Evolutionary conservation across 2,329 filamentous ascomycete species (phyloP).

Genomic region (Trichoderma sp.): DNA sequence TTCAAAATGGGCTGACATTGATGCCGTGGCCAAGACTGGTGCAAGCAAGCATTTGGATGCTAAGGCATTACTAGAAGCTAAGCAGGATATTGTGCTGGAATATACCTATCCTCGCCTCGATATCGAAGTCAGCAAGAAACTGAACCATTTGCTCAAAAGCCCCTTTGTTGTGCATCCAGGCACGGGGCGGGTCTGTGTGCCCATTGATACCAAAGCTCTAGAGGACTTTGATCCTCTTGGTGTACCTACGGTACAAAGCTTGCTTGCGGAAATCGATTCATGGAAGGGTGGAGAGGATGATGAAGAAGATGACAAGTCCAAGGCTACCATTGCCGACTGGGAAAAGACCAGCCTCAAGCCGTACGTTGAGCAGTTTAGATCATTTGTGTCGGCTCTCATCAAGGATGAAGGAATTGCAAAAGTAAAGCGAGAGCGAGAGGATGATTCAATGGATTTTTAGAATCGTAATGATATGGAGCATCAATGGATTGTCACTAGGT

Average conservation of each 20-base stretch:
- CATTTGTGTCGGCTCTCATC: slow-evolving; percentile 74
- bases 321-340: slow-evolving; percentile 67
- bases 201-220: slow-evolving; percentile 72
- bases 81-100: slow-evolving; percentile 93
- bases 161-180: slow-evolving; percentile 96
- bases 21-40: slow-evolving; percentile 75
- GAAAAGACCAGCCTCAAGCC: slow-evolving; percentile 95
- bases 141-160: slow-evolving; percentile 96
- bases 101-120: slow-evolving; percentile 97
- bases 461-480: slow-evolving; percentile 25
- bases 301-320: slow-evolving; percentile 39
- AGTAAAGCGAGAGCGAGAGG: slow-evolving; percentile 56
- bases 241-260: slow-evolving; percentile 83
- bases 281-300: slow-evolving; percentile 57
- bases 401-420: slow-evolving; percentile 65
- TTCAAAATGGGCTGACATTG: slow-evolving; percentile 93
- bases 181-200: slow-evolving; percentile 91
- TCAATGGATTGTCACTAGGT: not conserved
- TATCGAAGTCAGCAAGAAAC: slow-evolving; percentile 94
- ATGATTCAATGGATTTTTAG: slow-evolving; percentile 51
- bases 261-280: slow-evolving; percentile 81
- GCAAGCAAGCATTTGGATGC: slow-evolving; percentile 70
- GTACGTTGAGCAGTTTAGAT: slow-evolving; percentile 85
- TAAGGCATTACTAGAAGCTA: slow-evolving; percentile 75
- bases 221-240: slow-evolving; percentile 82